Percentiles rank a stretch among this genome's conserved stretches.
Evolutionary conservation across 2,329 filamentous ascomycete genomes (phyloP).

Genomic region (Hymenoscyphus albidus): DNA sequence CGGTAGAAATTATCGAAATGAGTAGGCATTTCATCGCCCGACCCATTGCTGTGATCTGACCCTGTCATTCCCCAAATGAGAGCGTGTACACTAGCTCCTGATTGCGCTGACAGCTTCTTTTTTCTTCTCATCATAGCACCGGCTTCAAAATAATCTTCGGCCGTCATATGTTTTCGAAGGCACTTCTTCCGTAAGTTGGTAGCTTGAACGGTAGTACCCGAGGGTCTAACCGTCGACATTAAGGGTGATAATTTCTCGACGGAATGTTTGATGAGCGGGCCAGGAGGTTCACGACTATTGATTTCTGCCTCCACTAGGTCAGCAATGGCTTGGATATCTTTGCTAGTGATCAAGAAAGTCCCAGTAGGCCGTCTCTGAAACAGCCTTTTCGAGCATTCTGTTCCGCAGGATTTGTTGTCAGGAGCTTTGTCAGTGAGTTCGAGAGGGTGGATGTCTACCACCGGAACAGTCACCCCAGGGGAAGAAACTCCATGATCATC

Average conservation of each 20-base stretch:
- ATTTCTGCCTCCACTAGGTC: conserved; percentile 21
- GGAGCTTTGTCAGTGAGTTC: neutral
- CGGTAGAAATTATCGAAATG: neutral
- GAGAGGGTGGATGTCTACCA: neutral
- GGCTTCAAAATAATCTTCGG: conserved; percentile 1
- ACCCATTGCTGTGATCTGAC: neutral
- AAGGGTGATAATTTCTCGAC: neutral
- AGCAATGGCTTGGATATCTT: conserved; percentile 27
- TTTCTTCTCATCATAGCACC: neutral
- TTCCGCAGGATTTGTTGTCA: neutral
- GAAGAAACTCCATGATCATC: neutral
- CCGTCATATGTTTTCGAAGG: neutral
- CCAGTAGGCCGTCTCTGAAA: conserved; percentile 11
- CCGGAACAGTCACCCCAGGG: neutral
- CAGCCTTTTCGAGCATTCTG: neutral
- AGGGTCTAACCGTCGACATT: neutral
- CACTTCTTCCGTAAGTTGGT: neutral
- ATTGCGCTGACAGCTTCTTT: neutral
- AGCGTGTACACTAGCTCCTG: neutral
- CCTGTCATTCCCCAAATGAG: neutral
- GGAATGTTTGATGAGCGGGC: neutral
- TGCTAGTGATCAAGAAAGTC: conserved; percentile 26
- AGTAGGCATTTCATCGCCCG: conserved; percentile 4
- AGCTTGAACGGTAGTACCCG: neutral
- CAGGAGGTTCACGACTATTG: conserved; percentile 6